Percentiles rank a stretch among this genome's conserved stretches.
Evolutionary conservation across 2,329 filamentous ascomycete genomes (phyloP).

Genomic region (Calonectria honghensis): DNA sequence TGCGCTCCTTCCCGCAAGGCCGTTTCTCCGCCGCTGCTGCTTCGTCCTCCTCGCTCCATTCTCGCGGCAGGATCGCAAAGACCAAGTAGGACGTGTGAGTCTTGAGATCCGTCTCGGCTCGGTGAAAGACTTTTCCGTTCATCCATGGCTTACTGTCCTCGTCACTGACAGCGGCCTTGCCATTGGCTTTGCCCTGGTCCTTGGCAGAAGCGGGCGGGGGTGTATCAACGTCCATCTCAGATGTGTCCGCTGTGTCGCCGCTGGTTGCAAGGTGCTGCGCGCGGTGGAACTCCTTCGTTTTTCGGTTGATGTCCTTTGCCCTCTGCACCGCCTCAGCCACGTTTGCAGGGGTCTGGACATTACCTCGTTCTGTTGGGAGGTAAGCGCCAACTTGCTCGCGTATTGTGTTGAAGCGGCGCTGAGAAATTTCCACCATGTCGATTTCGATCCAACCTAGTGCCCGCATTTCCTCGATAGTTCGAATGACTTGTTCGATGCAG

Average conservation of each 20-base stretch:
- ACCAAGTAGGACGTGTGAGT: slow-evolving; percentile 98
- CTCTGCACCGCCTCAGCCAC: slow-evolving; percentile 87
- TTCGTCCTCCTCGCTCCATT: slow-evolving; percentile 91
- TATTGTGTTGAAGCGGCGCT: slow-evolving; percentile 86
- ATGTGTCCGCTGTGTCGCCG: slow-evolving; percentile 52
- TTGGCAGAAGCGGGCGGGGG: slow-evolving; percentile 54
- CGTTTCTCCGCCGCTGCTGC: slow-evolving; percentile 77
- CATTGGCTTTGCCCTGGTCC: slow-evolving; percentile 48
- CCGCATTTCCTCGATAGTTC: slow-evolving; percentile 87
- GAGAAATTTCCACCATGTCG: slow-evolving; percentile 91
- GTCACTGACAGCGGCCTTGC: slow-evolving; percentile 52
- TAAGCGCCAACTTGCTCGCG: slow-evolving; percentile 87
- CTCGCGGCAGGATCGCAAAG: slow-evolving; percentile 90
- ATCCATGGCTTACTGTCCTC: slow-evolving; percentile 76
- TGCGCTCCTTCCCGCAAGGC: slow-evolving; percentile 74
- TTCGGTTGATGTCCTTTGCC: slow-evolving; percentile 83
- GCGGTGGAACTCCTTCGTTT: slow-evolving; percentile 79
- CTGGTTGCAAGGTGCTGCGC: slow-evolving; percentile 49
- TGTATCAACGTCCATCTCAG: slow-evolving; percentile 65
- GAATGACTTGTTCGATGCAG: slow-evolving; percentile 96
- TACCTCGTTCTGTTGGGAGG: slow-evolving; percentile 78
- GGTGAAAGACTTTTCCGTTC: slow-evolving; percentile 85
- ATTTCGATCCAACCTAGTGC: slow-evolving; percentile 92
- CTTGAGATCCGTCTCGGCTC: slow-evolving; percentile 91
- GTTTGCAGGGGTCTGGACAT: slow-evolving; percentile 80